Base-by-base conservation (phyloP, 352 stramenopile species). In the Pythium insidiosum region DNA sequence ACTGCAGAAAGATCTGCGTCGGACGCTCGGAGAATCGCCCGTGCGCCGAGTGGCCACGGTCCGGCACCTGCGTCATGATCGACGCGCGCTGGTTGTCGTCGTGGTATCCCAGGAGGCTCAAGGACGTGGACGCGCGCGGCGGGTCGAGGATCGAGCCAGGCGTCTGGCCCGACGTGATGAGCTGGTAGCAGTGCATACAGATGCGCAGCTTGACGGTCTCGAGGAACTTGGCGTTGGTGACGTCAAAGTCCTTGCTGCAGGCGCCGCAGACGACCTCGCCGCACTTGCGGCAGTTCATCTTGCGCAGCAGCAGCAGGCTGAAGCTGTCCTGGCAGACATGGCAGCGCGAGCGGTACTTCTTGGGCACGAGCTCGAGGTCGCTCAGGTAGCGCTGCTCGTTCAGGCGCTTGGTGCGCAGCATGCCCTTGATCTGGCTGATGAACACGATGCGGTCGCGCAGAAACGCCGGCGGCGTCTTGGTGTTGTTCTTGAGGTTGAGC, bases 251-350 rank as follows among this genome's bases (percentile, higher is more conserved):
- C 40, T 88, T 94, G 62, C 68, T 85, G 38, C 81, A 94, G 0
- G 75, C 74, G n/a, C 76, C 79, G 38, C 81, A 94, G 10, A 94
- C 79, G 10, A 94, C 81, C 59, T 94, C 79, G 3, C 81, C 81
- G 38, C 81, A 94, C 53, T 94, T 94, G 26, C 81, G 72, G 50
- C 81, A 94, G 49, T 86, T 88, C 41, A 90, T 61, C 43, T 94
- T 94, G 47, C 77, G 71, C 35, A 90, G 49, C 44, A 89, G 38
- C 56, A 94, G 51, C 29, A 94, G 43, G n/a, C 69, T 80, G 56
- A 94, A 94, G 36, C 73, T 88, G 53, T 91, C 81, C 25, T 82
- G 65, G 44, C 81, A 94, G 12, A 94, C 79, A 0, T 66, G 61
- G 43, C 81, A 94, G 23, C 69, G 65, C 21, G 61, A 66, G 15